Percentiles rank a stretch among this genome's conserved stretches.
Conservation (phyloP, 2,329 filamentous ascomycete species). For the Fusarium algeriense region DNA sequence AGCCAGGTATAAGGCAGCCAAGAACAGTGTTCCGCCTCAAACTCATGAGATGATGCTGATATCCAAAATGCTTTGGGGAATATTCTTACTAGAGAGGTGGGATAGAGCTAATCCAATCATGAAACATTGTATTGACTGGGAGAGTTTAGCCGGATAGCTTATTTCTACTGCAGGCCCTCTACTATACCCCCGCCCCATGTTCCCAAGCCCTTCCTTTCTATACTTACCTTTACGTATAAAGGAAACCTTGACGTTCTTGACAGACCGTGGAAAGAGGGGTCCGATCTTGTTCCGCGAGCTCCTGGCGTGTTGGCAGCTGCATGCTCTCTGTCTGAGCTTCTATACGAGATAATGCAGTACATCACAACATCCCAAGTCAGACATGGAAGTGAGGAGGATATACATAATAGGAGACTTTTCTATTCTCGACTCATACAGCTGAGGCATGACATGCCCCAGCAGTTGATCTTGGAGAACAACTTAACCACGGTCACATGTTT, state of each 20-base stretch:
- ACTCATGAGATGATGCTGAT: neutral
- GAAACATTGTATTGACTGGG: neutral
- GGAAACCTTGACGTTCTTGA: slow-evolving; percentile 1
- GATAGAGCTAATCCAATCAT: neutral
- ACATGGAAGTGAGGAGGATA: neutral
- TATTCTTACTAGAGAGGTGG: slow-evolving; percentile 8
- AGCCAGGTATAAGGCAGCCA: neutral
- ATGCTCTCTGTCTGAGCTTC: neutral
- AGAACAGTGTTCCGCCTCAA: neutral
- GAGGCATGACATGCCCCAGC: neutral
- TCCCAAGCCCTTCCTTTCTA: neutral
- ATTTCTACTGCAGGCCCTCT: slow-evolving; percentile 4
- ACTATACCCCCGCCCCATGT: neutral
- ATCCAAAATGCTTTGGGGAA: slow-evolving; percentile 6
- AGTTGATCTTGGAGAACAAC: neutral
- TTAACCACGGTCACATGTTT: slow-evolving; percentile 1
- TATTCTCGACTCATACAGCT: neutral
- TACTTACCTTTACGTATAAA: neutral
- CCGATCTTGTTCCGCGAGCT: slow-evolving; percentile 2
- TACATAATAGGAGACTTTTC: neutral
- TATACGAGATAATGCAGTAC: slow-evolving; percentile 6
- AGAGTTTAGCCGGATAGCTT: slow-evolving; percentile 1
- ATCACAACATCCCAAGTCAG: neutral
- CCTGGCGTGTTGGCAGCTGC: neutral
- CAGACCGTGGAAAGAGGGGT: neutral